A percentile compares a stretch with the other conserved stretches of the same genome.
These are phyloP conservation scores for Monilinia laxa DNA, from an alignment of 2,329 filamentous ascomycete genomes.

Conservation along the genomic window DNA sequence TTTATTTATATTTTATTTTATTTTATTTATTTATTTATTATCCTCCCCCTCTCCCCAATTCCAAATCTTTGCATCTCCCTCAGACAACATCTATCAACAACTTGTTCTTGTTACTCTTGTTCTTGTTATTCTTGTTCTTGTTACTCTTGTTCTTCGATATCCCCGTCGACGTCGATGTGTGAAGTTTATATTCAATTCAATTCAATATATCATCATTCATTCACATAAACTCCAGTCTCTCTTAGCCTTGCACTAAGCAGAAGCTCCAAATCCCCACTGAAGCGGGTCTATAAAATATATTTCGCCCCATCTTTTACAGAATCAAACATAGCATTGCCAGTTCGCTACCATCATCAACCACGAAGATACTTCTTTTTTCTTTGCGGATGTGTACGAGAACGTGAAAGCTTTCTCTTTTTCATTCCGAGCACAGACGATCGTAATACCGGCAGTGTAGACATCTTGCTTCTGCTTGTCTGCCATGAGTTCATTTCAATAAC, in stretches of 20 bases:
- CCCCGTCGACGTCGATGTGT: not conserved
- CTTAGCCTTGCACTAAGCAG: not conserved
- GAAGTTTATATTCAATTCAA: not conserved
- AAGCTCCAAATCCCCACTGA: slow-evolving; percentile 2
- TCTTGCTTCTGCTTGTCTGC: slow-evolving; percentile 37
- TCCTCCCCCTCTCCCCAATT: too few species aligned
- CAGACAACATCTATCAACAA: too few species aligned
- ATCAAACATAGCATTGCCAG: not conserved
- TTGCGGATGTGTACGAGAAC: slow-evolving; percentile 27
- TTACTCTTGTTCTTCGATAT: too few species aligned
- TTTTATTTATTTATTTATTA: too few species aligned
- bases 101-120: too few species aligned
- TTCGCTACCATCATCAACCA: not conserved
- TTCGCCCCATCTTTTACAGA: not conserved
- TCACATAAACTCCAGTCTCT: not conserved
- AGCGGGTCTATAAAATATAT: not conserved
- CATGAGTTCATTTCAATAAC: slow-evolving; percentile 38
- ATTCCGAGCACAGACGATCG: slow-evolving; percentile 12
- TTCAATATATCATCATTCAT: not conserved
- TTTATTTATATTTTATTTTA: too few species aligned
- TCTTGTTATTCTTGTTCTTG: too few species aligned
- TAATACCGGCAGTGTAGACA: slow-evolving; percentile 21
- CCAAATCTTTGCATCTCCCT: too few species aligned
- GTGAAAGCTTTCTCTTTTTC: not conserved
- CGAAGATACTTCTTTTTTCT: not conserved